These are phyloP conservation scores for Syncephalastrum racemosum DNA, from an alignment of 371 early-diverging fungal genomes.

Conservation along the genomic window DNA sequence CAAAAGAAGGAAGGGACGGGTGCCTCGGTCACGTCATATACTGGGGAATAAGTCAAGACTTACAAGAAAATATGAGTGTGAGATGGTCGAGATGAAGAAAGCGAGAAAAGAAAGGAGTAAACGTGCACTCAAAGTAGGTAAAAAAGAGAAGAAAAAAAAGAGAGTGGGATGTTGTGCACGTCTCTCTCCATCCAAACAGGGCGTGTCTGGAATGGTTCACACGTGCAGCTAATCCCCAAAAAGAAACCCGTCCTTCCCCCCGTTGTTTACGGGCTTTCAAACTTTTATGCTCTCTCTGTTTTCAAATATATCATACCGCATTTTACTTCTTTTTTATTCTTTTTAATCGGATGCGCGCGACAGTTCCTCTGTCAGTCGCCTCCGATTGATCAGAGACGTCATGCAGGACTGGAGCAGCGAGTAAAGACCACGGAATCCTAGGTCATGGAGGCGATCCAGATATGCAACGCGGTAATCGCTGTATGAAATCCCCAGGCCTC, in stretches of 20 bases:
- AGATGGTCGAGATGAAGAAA: slow-evolving; percentile 8
- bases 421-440: slow-evolving; percentile 50
- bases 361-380: background rate
- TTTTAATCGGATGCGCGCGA: background rate
- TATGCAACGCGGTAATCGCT: slow-evolving; percentile 51
- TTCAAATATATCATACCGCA: too few species aligned
- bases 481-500: slow-evolving; percentile 40
- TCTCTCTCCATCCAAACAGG: too few species aligned
- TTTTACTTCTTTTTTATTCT: slow-evolving; percentile 3
- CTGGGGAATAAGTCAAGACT: background rate
- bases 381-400: slow-evolving; percentile 31
- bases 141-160: slow-evolving; percentile 8
- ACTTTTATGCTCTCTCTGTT: background rate
- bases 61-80: background rate
- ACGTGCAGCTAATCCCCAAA: slow-evolving; percentile 2
- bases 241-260: background rate
- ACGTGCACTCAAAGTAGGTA: slow-evolving; percentile 8
- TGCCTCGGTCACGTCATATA: background rate
- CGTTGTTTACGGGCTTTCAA: slow-evolving; percentile 1
- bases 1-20: slow-evolving; percentile 9
- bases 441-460: slow-evolving; percentile 39
- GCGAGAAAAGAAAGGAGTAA: slow-evolving; percentile 8
- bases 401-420: slow-evolving; percentile 50
- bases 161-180: slow-evolving; percentile 3
- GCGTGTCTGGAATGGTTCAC: background rate